Evolutionary conservation across 1,139 yeast species (phyloP).

Genomic region (Diutina rugosa): DNA sequence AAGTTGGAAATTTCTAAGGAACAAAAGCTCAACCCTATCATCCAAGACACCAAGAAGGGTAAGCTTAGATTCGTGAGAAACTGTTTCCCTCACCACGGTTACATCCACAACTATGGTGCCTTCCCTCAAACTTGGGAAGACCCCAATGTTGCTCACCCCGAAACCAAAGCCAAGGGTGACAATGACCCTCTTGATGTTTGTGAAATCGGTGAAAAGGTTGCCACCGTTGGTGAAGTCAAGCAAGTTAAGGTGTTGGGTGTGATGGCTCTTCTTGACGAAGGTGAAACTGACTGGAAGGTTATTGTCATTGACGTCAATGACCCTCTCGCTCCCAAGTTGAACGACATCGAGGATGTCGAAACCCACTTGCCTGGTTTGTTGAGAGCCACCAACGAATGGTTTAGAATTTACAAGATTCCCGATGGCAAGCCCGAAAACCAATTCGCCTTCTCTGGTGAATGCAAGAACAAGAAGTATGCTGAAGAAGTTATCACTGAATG

Average conservation of each 20-base stretch:
- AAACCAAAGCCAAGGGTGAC: constrained; percentile 56
- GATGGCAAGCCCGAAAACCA: constrained; percentile 83
- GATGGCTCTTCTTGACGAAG: constrained; percentile 90
- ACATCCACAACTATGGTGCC: constrained; percentile 96
- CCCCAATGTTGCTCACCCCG: constrained; percentile 27
- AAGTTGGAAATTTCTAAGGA: constrained; percentile 82
- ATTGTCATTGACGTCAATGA: constrained; percentile 76
- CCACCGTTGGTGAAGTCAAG: constrained; percentile 63
- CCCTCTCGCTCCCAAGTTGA: constrained; percentile 62
- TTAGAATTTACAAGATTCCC: constrained; percentile 89
- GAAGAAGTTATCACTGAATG: constrained; percentile 63
- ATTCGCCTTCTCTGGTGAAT: constrained; percentile 78
- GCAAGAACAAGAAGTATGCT: constrained; percentile 60
- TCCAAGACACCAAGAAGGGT: constrained; percentile 89
- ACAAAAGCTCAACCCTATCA: constrained; percentile 68
- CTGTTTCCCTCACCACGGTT: constrained; percentile 93
- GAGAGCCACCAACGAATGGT: constrained; percentile 83
- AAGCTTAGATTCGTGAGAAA: constrained; percentile 79
- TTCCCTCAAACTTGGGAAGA: constrained; percentile 98
- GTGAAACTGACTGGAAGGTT: constrained; percentile 96
- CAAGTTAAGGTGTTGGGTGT: constrained; percentile 87
- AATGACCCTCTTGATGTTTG: constrained; percentile 95
- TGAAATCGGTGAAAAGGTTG: constrained; percentile 70
- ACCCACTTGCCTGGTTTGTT: constrained; percentile 73
- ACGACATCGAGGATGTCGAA: constrained; percentile 76